Evolutionary conservation across 2,329 filamentous ascomycete genomes (phyloP).

Genomic region (Uncinocarpus reesii): DNA sequence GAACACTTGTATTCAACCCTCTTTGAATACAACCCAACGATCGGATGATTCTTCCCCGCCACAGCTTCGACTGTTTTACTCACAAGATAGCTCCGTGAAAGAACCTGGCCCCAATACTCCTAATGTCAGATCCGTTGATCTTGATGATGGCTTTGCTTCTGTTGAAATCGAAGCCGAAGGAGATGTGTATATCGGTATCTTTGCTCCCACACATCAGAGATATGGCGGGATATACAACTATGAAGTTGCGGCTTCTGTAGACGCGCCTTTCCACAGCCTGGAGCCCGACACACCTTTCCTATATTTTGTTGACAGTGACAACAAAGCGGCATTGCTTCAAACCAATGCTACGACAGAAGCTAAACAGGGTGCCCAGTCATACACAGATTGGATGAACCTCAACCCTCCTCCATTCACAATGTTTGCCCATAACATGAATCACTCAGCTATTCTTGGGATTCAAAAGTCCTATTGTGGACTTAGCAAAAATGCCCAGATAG

Average conservation of each 20-base stretch:
- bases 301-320: slow-evolving; percentile 76
- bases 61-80: slow-evolving; percentile 70
- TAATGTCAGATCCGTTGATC: slow-evolving; percentile 37
- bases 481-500: slow-evolving; percentile 53
- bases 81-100: slow-evolving; percentile 52
- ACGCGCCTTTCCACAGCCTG: slow-evolving; percentile 61
- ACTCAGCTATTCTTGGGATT: slow-evolving; percentile 55
- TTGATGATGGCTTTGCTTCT: slow-evolving; percentile 61
- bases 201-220: slow-evolving; percentile 55
- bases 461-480: slow-evolving; percentile 76
- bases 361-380: slow-evolving; percentile 38
- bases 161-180: slow-evolving; percentile 49
- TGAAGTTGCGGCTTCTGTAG: slow-evolving; percentile 71
- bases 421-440: slow-evolving; percentile 57
- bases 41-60: slow-evolving; percentile 44
- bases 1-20: slow-evolving; percentile 74
- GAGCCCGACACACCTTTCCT: slow-evolving; percentile 47
- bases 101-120: slow-evolving; percentile 53
- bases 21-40: slow-evolving; percentile 41
- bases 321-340: slow-evolving; percentile 63
- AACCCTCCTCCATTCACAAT: slow-evolving; percentile 59
- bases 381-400: slow-evolving; percentile 48
- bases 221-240: slow-evolving; percentile 65
- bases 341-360: slow-evolving; percentile 60
- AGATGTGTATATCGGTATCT: slow-evolving; percentile 66